Conservation (phyloP, 106 monocot genomes). For the Phalaenopsis equestris region DNA sequence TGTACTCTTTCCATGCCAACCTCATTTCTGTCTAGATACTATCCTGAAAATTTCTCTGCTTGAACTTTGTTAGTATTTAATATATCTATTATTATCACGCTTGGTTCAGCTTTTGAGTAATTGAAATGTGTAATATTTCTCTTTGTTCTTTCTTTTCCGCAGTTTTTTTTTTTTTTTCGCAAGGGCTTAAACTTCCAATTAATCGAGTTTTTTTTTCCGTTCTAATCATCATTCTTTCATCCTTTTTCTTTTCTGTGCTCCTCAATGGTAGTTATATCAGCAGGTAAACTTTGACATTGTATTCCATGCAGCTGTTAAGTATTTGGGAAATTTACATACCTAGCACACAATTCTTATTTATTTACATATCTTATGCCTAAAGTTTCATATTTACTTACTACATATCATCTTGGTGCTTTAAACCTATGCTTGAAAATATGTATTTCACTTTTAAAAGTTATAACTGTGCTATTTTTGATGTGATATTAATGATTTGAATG, state of each 20-base stretch:
- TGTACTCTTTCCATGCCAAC: background rate
- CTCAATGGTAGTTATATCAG: background rate
- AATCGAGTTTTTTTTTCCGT: background rate
- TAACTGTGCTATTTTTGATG: no score
- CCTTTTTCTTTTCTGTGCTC: background rate
- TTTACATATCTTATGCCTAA: no score
- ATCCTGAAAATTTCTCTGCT: background rate
- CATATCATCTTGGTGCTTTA: no score
- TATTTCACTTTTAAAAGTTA: no score
- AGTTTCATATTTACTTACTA: no score
- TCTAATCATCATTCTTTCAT: background rate
- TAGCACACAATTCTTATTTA: no score
- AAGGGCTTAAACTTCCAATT: background rate
- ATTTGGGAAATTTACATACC: no score
- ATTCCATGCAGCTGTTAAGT: background rate
- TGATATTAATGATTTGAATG: no score
- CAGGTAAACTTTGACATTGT: background rate
- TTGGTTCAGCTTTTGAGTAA: background rate
- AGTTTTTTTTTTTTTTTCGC: background rate
- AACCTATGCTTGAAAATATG: no score
- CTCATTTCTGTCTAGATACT: background rate
- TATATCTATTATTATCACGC: background rate
- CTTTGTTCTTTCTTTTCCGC: background rate
- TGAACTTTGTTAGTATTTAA: background rate
- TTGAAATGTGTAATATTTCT: background rate